A percentile compares a stretch with the other conserved stretches of the same genome.
phyloP scores from a whole-genome alignment of 306 rosid species.

The Cucumis cinereus region DNA sequence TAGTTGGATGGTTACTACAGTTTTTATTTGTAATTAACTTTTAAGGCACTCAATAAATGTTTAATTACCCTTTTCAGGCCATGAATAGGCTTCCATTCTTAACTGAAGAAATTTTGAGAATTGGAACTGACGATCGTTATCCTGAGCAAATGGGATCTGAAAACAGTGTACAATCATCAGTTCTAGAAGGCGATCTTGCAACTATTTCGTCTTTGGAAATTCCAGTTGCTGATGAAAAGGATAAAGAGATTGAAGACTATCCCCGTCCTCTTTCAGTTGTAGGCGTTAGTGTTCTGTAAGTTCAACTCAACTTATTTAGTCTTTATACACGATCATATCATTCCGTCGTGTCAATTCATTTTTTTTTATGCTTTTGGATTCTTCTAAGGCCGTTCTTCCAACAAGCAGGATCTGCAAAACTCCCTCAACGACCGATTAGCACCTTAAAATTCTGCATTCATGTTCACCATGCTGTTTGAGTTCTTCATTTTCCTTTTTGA shows the following conservation, averaged over 20 bases:
- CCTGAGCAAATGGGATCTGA: slow-evolving; percentile 25
- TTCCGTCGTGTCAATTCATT: not conserved
- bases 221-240: slow-evolving; percentile 20
- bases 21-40: not conserved
- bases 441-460: not conserved
- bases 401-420: not conserved
- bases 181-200: slow-evolving; percentile 21
- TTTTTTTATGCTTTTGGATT: not conserved
- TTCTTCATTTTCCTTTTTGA: not conserved
- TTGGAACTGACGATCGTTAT: slow-evolving; percentile 35
- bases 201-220: slow-evolving; percentile 8
- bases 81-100: slow-evolving; percentile 43
- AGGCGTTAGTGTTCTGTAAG: slow-evolving; percentile 92
- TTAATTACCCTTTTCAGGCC: slow-evolving; percentile 32
- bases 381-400: not conserved
- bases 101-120: slow-evolving; percentile 53
- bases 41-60: not conserved
- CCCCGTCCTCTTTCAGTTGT: slow-evolving; percentile 67
- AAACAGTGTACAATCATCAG: slow-evolving; percentile 15
- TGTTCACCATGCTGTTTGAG: not conserved
- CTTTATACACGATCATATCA: not conserved
- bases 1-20: not conserved
- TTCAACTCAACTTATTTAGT: slow-evolving; percentile 11
- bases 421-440: not conserved
- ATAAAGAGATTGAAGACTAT: slow-evolving; percentile 64